Conservation (phyloP, 768 basidiomycete genomes). For the Boletus pseudopeckii region DNA sequence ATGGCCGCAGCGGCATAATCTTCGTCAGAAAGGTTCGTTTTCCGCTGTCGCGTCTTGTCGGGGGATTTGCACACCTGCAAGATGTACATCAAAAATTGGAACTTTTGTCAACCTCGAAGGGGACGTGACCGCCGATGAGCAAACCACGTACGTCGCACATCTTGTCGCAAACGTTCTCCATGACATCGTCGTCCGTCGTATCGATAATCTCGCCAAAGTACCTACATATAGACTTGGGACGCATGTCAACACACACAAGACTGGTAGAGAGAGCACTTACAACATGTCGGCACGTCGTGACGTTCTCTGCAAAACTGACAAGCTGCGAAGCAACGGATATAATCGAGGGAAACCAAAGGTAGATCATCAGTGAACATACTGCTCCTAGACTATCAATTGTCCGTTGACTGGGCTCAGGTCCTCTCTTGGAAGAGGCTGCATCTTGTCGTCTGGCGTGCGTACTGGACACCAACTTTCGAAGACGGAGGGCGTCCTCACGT, state of each 20-base stretch:
- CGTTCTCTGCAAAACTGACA: conserved; percentile 55
- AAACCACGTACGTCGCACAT: conserved; percentile 74
- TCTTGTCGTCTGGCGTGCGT: conserved; percentile 44
- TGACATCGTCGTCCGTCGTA: conserved; percentile 38
- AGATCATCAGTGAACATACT: conserved; percentile 36
- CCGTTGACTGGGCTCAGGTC: conserved; percentile 64
- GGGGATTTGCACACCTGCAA: conserved; percentile 77
- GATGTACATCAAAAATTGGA: neutral
- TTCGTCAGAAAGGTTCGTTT: conserved; percentile 46
- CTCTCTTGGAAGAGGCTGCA: conserved; percentile 42
- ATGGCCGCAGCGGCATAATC: conserved; percentile 29
- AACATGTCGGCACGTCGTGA: conserved; percentile 63
- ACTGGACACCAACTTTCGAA: conserved; percentile 49
- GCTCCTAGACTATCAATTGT: conserved; percentile 59
- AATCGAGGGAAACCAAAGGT: conserved; percentile 18
- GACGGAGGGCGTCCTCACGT: conserved; percentile 65
- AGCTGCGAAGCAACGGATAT: conserved; percentile 30
- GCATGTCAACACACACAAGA: neutral
- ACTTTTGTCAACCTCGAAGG: neutral
- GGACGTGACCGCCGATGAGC: neutral
- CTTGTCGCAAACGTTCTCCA: conserved; percentile 56
- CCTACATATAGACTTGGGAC: conserved; percentile 61
- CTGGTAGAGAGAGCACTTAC: conserved; percentile 37
- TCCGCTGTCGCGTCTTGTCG: conserved; percentile 53
- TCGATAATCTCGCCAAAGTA: conserved; percentile 77